Evolutionary conservation across 139 green algal genomes (phyloP).

Genomic region (Nannochloris sp.): DNA sequence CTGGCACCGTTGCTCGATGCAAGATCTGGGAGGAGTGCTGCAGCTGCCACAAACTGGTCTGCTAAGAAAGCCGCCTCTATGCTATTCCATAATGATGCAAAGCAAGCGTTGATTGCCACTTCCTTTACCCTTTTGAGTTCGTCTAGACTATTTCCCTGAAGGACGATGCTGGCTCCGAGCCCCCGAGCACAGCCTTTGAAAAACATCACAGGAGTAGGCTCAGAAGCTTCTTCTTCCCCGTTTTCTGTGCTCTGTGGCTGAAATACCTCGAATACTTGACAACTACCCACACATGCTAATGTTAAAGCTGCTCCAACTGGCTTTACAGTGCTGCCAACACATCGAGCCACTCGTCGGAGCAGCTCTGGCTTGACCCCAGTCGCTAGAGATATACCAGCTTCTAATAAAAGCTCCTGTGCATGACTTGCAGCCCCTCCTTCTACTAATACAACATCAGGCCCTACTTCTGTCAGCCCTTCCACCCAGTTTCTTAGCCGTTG

Average conservation of each 20-base stretch:
- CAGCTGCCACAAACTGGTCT: conserved; percentile 37
- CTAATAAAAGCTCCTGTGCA: conserved; percentile 62
- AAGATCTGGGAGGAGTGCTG: not conserved
- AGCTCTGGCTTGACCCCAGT: conserved; percentile 60
- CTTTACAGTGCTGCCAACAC: conserved; percentile 43
- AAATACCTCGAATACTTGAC: not conserved
- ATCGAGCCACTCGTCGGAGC: conserved; percentile 61
- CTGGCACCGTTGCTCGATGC: not conserved
- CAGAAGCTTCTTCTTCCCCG: not conserved
- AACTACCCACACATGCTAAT: not conserved
- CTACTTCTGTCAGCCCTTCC: conserved; percentile 33
- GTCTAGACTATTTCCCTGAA: conserved; percentile 28
- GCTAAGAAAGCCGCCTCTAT: conserved; percentile 60
- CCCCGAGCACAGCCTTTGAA: conserved; percentile 61
- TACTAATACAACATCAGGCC: conserved; percentile 70
- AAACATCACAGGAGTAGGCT: conserved; percentile 48
- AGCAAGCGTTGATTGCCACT: conserved; percentile 40
- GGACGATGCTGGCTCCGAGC: conserved; percentile 66
- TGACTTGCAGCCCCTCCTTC: conserved; percentile 53
- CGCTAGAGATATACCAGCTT: conserved; percentile 47
- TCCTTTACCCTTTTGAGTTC: conserved; percentile 47
- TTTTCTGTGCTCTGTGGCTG: too few species aligned
- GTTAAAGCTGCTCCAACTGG: not conserved
- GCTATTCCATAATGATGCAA: conserved; percentile 52
- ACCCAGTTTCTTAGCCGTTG: conserved; percentile 52